A percentile compares a stretch with the other conserved stretches of the same genome.
phyloP scores from a whole-genome alignment of 2,329 filamentous ascomycete genomes.

The Byssothecium circinans region DNA sequence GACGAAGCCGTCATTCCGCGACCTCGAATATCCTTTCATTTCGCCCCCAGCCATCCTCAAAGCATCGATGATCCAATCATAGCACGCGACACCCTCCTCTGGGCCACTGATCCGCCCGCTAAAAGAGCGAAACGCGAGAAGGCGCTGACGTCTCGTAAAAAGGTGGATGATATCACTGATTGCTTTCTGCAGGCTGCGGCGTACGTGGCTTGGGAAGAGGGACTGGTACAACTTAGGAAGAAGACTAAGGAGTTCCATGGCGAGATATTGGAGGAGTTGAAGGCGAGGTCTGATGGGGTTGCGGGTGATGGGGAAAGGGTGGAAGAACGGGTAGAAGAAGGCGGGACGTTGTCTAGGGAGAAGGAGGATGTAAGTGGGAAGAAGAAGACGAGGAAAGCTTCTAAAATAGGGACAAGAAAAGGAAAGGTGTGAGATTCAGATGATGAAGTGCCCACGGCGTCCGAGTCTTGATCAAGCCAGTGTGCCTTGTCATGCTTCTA shows the following conservation, averaged over 20 bases:
- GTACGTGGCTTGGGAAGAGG: slow-evolving; percentile 75
- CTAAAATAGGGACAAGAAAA: background rate
- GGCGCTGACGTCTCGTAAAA: slow-evolving; percentile 40
- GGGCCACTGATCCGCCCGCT: slow-evolving; percentile 2
- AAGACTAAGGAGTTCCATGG: background rate
- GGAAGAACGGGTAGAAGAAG: background rate
- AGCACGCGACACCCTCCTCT: slow-evolving; percentile 6
- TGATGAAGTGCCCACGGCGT: no score
- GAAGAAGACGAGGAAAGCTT: background rate
- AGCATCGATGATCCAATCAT: slow-evolving; percentile 2
- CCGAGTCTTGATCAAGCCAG: no score
- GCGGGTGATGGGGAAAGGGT: no score
- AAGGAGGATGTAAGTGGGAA: background rate
- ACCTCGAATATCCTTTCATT: slow-evolving; percentile 20
- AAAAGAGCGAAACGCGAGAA: background rate
- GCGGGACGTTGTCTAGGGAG: background rate
- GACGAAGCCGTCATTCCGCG: background rate
- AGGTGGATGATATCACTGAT: slow-evolving; percentile 81
- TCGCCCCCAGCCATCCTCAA: slow-evolving; percentile 15
- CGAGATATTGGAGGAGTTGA: no score
- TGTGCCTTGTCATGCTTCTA: no score
- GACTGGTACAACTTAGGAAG: slow-evolving; percentile 31
- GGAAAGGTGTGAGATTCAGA: no score
- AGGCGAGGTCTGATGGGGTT: no score
- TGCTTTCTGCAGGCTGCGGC: slow-evolving; percentile 76